A percentile compares a stretch with the other conserved stretches of the same genome.
These are phyloP conservation scores for Albatrellus ellisii DNA, from an alignment of 768 basidiomycete genomes.

Conservation along the genomic window DNA sequence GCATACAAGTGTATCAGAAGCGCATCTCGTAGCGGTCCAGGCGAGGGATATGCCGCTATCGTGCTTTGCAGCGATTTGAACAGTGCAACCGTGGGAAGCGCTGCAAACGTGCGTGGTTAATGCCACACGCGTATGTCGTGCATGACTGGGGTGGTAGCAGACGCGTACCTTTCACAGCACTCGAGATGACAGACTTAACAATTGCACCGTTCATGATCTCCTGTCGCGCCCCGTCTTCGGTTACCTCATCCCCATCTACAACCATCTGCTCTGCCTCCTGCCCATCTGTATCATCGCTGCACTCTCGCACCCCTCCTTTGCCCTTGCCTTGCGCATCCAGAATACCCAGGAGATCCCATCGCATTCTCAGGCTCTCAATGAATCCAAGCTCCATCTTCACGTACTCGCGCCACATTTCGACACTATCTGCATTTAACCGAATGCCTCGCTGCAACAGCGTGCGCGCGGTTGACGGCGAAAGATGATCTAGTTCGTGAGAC, in stretches of 20 bases:
- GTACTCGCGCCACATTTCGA: constrained; percentile 81
- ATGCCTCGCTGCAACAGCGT: constrained; percentile 77
- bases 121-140: no score
- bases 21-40: constrained; percentile 23
- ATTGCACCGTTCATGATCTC: constrained; percentile 71
- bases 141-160: constrained; percentile 1
- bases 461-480: constrained; percentile 68
- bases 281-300: neutral
- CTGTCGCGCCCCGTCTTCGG: constrained; percentile 37
- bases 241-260: constrained; percentile 14
- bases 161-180: constrained; percentile 55
- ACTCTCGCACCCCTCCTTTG: constrained; percentile 9
- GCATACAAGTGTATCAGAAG: constrained; percentile 33
- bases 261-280: constrained; percentile 13
- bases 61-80: constrained; percentile 30
- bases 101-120: constrained; percentile 16
- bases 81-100: constrained; percentile 27
- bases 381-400: constrained; percentile 84
- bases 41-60: constrained; percentile 29
- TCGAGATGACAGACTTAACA: constrained; percentile 62
- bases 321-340: constrained; percentile 21
- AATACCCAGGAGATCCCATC: constrained; percentile 77
- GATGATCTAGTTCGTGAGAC: constrained; percentile 64
- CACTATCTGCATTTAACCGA: constrained; percentile 57
- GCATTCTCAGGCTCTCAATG: constrained; percentile 61